Evolutionary conservation across 495 filamentous ascomycete genomes (phyloP).

Genomic region (Penicillium chermesinum): DNA sequence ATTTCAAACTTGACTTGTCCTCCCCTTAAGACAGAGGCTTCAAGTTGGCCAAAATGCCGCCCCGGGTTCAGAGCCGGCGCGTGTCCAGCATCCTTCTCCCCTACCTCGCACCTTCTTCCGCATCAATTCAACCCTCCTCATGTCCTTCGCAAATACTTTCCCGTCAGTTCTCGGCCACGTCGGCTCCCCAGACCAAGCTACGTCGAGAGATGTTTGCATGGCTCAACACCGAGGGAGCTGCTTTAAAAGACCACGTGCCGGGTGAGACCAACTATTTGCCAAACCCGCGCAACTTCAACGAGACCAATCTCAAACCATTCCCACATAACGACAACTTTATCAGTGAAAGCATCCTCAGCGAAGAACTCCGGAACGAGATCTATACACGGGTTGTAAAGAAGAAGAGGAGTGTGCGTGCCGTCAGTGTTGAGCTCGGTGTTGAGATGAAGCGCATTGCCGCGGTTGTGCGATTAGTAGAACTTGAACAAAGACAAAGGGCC

Average conservation of each 20-base stretch:
- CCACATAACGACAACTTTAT: constrained; percentile 68
- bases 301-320: constrained; percentile 49
- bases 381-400: constrained; percentile 58
- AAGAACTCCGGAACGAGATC: constrained; percentile 69
- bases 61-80: constrained; percentile 39
- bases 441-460: constrained; percentile 86
- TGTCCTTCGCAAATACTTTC: constrained; percentile 20
- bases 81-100: constrained; percentile 37
- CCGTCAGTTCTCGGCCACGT: constrained; percentile 47
- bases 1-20: not conserved
- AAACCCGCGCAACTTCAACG: constrained; percentile 21
- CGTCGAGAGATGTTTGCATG: constrained; percentile 62
- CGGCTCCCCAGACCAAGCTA: constrained; percentile 38
- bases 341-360: constrained; percentile 70
- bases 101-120: constrained; percentile 26
- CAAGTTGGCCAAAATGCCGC: constrained; percentile 32
- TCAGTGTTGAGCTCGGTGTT: constrained; percentile 71
- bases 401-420: constrained; percentile 65
- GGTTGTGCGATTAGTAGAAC: constrained; percentile 77
- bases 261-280: constrained; percentile 63
- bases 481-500: constrained; percentile 72
- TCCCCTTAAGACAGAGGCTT: constrained; percentile 4
- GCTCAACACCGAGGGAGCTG: constrained; percentile 55
- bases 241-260: constrained; percentile 50
- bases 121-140: constrained; percentile 13